Base-by-base conservation (phyloP, 257 asterid species). In the Linaria vulgaris region DNA sequence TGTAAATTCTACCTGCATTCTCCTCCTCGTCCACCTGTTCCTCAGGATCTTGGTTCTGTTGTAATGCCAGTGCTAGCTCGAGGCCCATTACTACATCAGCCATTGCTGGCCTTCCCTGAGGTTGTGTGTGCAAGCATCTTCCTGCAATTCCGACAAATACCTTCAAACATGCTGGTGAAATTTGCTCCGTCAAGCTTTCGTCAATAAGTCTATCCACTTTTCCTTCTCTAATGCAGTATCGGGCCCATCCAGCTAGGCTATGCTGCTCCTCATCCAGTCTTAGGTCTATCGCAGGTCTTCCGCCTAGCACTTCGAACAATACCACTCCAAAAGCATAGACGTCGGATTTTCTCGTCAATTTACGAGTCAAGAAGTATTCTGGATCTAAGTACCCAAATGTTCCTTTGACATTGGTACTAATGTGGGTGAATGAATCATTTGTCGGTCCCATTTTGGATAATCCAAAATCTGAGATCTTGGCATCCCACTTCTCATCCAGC, bases 251-350 rank as follows among this genome's bases (percentile, higher is more conserved):
- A 0, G 75, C 88, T 5, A 87, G 75, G 75, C 80, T 74, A 41
- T 73, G 86, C 51, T 82, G 77, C 77, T 87, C 87, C 62, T 84
- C 94, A 30, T 54, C 80, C 31, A 78, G 85, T 11, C 79, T 70
- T 23, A 59, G 63, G 61, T 79, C 61, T 59, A 87, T 63, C 24
- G 94, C 85, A 3, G 82, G 80, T 67, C 96, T 82, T 50, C 94
- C 92, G 1, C 87, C 75, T 19, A 87, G 78, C 51, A 81, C 73
- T 76, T 84, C 95, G 16, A 87, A 83, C 73, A 87, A 24, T 60
- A 87, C 88, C 44, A 85, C 90, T 47, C 94, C 96, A 38, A 86
- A 87, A 45, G 95, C 73, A 51, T 82, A 87, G 66, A 87, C 90
- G 64, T 87, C 95, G 0, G 88, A 80, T 67, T 87, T 87, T 69